Evolutionary conservation across 169 alveolate species (phyloP), one percentile per base, ranked within the genome.

Genomic region (Fabrea salina): DNA sequence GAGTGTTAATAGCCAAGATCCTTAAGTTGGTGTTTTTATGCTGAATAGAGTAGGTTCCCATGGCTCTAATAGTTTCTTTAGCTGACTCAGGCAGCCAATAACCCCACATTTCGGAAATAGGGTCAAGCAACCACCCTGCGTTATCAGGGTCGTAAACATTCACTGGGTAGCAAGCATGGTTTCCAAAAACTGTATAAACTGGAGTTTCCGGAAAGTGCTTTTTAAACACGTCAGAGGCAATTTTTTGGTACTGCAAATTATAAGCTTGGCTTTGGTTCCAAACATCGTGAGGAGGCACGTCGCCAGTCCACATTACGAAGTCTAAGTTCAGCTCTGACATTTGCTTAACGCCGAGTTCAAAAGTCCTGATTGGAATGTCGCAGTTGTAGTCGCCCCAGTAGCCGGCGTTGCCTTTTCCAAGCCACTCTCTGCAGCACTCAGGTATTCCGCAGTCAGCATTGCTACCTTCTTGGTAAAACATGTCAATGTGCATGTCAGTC

Each of bases 401-500:
- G 35, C 86, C 90, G 41, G 90, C 85, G 7, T 68, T 61, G 44
- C 84, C 85, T 2, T 33, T 33, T 16, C 83, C 82, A 27, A 51
- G 30, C 27, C 54, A 25, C 5, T 54, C 44, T 53, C 87, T 67
- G 70, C 96, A 91, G 54, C 96, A 91, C 33, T 88, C 41, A 25
- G 90, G 90, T 13, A 64, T 32, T 37, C 82, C 89, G 61, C 96
- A 91, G 59, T 84, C 61, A 32, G 86, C 83, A 5, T 72, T 80
- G 0, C 90, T 27, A 25, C 92, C 92, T 50, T 64, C 89, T 74
- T 84, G 61, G 70, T 91, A 91, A 4, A 61, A 66, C 68, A 80
- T 59, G 75, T 91, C 94, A 44, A 83, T 56, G 76, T 91, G 96
- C 4, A 88, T 79, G 79, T 91, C 96, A 8, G 90, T 78, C 40